Evolutionary conservation across 257 asterid species (phyloP).

Genomic region (Lithospermum erythrorhizon): DNA sequence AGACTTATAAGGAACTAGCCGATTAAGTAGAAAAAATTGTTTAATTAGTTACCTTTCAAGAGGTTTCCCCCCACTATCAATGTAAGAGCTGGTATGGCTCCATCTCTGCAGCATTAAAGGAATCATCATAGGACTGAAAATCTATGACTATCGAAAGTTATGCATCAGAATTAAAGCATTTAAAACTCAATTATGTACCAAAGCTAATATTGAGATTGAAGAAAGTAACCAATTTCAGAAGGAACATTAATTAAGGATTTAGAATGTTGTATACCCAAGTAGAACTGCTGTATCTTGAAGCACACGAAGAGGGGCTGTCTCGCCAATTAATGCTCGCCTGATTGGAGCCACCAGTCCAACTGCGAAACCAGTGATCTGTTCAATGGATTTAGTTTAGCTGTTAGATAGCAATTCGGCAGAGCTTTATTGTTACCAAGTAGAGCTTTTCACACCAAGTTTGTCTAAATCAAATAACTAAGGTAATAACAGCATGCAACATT

Average conservation of each 20-base stretch:
- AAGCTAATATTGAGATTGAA: too few relatives aligned
- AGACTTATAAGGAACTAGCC: not conserved
- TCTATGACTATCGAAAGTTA: too few relatives aligned
- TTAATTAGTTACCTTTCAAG: slow-evolving; percentile 17
- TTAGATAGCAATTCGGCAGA: not conserved
- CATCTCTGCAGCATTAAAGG: slow-evolving; percentile 49
- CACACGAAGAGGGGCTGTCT: slow-evolving; percentile 62
- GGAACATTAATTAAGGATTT: not conserved
- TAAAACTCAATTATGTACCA: too few relatives aligned
- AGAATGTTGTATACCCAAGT: slow-evolving; percentile 46
- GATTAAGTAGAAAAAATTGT: not conserved
- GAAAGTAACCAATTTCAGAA: not conserved
- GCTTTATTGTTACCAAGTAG: not conserved
- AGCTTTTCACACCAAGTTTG: too few relatives aligned
- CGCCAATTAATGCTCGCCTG: slow-evolving; percentile 50
- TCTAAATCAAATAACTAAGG: too few relatives aligned
- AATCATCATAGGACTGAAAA: not conserved
- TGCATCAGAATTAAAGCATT: too few relatives aligned
- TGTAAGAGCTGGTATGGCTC: slow-evolving; percentile 77
- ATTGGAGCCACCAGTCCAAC: slow-evolving; percentile 67
- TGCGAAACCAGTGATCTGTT: slow-evolving; percentile 60
- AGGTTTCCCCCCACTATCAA: slow-evolving; percentile 85
- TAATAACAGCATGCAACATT: too few relatives aligned
- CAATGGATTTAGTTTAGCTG: not conserved
- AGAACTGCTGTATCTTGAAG: slow-evolving; percentile 51